These are phyloP conservation scores for Ceratobasidium sp. DNA, from an alignment of 1,284 basidiomycete genomes.

Conservation along the genomic window DNA sequence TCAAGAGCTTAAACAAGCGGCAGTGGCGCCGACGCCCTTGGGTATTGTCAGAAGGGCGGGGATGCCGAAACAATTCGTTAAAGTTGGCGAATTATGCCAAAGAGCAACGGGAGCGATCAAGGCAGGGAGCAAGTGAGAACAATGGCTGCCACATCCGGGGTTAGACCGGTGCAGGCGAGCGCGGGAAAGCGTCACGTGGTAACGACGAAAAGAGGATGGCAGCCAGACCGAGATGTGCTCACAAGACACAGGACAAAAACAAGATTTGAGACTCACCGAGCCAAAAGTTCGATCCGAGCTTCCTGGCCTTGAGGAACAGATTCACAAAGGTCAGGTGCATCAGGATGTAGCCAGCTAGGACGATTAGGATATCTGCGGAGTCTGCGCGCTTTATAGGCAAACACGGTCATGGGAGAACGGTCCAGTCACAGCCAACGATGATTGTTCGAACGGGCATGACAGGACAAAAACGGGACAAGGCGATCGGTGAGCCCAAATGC, in stretches of 20 bases:
- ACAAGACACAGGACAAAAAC: slow-evolving; percentile 43
- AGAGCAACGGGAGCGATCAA: not conserved
- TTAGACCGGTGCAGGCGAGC: slow-evolving; percentile 17
- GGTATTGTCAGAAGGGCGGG: slow-evolving; percentile 32
- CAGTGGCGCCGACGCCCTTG: slow-evolving; percentile 23
- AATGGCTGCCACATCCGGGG: slow-evolving; percentile 32
- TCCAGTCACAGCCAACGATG: slow-evolving; percentile 1
- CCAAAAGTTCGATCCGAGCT: slow-evolving; percentile 90
- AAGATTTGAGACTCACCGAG: slow-evolving; percentile 60
- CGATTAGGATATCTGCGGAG: slow-evolving; percentile 94
- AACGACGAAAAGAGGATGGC: not conserved
- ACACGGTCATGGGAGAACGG: slow-evolving; percentile 1
- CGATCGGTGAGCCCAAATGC: not conserved
- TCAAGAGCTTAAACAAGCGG: slow-evolving; percentile 28
- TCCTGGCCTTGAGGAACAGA: slow-evolving; percentile 85
- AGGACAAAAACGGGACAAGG: not conserved
- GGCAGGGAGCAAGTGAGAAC: slow-evolving; percentile 2
- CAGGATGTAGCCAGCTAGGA: slow-evolving; percentile 93
- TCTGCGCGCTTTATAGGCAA: slow-evolving; percentile 79
- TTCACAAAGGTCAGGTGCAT: slow-evolving; percentile 98
- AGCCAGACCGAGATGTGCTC: not conserved
- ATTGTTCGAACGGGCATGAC: slow-evolving; percentile 20
- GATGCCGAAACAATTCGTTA: slow-evolving; percentile 1
- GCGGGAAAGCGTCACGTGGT: slow-evolving; percentile 33
- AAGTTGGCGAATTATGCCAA: not conserved